phyloP scores from a whole-genome alignment of 192 early-diverging fungal species.

The Coemansia sp. region DNA sequence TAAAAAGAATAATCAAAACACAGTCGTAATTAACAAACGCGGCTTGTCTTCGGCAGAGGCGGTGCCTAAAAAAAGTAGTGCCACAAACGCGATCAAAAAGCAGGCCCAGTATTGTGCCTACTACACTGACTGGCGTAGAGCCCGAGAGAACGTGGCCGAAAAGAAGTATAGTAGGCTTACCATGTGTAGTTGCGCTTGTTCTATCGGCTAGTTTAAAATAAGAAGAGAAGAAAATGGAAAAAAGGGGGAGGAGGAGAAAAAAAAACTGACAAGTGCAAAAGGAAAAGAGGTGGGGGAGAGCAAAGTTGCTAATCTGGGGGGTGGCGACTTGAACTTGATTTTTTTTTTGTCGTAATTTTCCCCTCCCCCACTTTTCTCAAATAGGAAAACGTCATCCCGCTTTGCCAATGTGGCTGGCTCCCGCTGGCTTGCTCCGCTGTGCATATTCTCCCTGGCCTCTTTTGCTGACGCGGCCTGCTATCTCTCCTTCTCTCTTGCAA shows the following conservation, averaged over 20 bases:
- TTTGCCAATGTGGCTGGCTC: not conserved
- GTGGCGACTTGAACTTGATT: not conserved
- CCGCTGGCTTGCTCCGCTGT: not conserved
- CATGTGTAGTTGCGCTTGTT: constrained; percentile 2
- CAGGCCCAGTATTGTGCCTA: not conserved
- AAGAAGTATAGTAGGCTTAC: not conserved
- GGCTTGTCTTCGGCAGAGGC: not conserved
- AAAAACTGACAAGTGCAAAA: constrained; percentile 14
- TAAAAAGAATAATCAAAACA: constrained; percentile 7
- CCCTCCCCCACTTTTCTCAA: not conserved
- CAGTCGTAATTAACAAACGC: not conserved
- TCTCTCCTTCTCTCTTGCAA: not conserved
- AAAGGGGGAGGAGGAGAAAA: constrained; percentile 2
- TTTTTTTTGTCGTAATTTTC: not conserved
- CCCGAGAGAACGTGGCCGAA: not conserved
- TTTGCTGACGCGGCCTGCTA: not conserved
- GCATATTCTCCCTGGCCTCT: not conserved
- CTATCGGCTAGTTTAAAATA: not conserved
- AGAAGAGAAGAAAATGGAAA: not conserved
- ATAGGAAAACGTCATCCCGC: not conserved
- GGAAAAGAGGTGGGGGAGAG: constrained; percentile 7
- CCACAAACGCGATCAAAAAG: not conserved
- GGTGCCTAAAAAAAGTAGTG: not conserved
- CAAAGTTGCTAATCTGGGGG: constrained; percentile 1
- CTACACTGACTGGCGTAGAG: not conserved